Conservation (phyloP, 768 basidiomycete species). For the Hericium rajendrae region DNA sequence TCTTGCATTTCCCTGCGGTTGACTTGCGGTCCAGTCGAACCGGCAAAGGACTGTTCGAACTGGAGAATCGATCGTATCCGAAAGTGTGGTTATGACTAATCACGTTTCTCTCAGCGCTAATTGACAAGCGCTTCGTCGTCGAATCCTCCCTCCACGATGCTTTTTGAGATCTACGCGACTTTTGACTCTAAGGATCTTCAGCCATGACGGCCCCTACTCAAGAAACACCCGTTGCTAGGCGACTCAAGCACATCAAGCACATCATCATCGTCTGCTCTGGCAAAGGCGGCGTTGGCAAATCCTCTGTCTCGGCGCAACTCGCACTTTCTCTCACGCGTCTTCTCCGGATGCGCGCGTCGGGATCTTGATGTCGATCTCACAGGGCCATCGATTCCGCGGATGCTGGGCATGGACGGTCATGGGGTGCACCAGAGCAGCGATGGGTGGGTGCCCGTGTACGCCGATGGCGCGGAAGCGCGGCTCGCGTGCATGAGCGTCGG, state of each 20-base stretch:
- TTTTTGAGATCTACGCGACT: background rate
- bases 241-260: conserved; percentile 66
- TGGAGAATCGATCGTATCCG: no score
- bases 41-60: no score
- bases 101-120: background rate
- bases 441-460: conserved; percentile 98
- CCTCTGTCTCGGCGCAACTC: conserved; percentile 88
- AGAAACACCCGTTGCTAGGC: conserved; percentile 56
- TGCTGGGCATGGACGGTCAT: conserved; percentile 84
- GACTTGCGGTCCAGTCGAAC: no score
- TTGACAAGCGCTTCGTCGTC: background rate
- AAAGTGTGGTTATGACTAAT: background rate
- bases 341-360: conserved; percentile 65
- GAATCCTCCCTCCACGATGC: background rate
- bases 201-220: conserved; percentile 17
- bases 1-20: no score
- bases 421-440: conserved; percentile 88
- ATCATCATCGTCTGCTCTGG: conserved; percentile 92
- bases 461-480: conserved; percentile 65
- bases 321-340: conserved; percentile 77
- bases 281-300: conserved; percentile 98
- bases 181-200: background rate
- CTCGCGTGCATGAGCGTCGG: conserved; percentile 96
- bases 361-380: conserved; percentile 94
- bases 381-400: conserved; percentile 89